These are phyloP conservation scores for Podosphaera fusca DNA, from an alignment of 2,329 filamentous ascomycete genomes.

Conservation along the genomic window DNA sequence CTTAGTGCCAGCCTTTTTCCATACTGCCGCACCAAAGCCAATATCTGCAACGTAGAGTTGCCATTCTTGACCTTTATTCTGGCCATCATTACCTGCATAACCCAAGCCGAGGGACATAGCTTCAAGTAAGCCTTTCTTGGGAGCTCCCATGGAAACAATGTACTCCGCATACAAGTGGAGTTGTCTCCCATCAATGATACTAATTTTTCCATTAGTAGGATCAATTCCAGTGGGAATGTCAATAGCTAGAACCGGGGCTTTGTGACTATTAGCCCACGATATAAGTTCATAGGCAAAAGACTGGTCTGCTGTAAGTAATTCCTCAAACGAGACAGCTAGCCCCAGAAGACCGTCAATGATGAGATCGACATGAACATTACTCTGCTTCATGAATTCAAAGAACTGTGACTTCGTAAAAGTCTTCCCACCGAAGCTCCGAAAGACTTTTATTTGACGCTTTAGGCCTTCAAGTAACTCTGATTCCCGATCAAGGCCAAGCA, in stretches of 20 bases:
- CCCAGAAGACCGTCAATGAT: conserved; percentile 80
- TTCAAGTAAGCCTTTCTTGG: conserved; percentile 63
- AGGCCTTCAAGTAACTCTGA: conserved; percentile 60
- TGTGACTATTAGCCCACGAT: conserved; percentile 77
- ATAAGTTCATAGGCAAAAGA: conserved; percentile 72
- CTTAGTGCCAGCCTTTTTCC: conserved; percentile 64
- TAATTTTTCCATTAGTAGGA: conserved; percentile 46
- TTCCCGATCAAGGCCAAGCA: conserved; percentile 68
- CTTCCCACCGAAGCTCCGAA: conserved; percentile 60
- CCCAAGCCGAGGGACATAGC: conserved; percentile 27
- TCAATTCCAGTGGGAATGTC: conserved; percentile 80
- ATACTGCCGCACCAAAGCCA: conserved; percentile 59
- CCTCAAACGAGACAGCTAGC: conserved; percentile 70
- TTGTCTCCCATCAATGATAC: conserved; percentile 47
- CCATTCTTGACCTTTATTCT: conserved; percentile 28
- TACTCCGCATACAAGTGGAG: conserved; percentile 64
- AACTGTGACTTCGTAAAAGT: conserved; percentile 39
- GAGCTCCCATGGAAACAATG: conserved; percentile 67
- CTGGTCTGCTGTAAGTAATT: conserved; percentile 62
- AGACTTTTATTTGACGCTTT: conserved; percentile 59
- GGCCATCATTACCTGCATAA: background rate
- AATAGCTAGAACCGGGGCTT: conserved; percentile 63
- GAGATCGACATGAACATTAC: conserved; percentile 46
- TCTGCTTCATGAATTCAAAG: conserved; percentile 33
- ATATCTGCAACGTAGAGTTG: conserved; percentile 69